A percentile compares a stretch with the other conserved stretches of the same genome.
These are phyloP conservation scores for Suhomyces taliae DNA, from an alignment of 1,139 yeast species.

Conservation along the genomic window DNA sequence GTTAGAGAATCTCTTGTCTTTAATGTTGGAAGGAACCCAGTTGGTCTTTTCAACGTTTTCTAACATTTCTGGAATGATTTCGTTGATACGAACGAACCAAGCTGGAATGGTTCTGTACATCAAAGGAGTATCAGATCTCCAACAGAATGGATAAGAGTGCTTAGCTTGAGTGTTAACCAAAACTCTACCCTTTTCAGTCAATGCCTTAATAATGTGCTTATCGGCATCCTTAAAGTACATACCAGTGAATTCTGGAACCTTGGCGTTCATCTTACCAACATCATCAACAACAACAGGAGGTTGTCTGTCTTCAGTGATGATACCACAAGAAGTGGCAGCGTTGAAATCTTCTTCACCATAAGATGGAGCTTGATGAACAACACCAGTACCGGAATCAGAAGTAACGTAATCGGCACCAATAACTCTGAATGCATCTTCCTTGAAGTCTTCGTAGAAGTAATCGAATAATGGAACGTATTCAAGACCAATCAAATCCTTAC, in stretches of 20 bases:
- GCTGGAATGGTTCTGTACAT: conserved; percentile 96
- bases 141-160: conserved; percentile 98
- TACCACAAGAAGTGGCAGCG: conserved; percentile 73
- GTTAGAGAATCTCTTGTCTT: conserved; percentile 92
- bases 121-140: conserved; percentile 99
- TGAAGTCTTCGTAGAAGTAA: conserved; percentile 73
- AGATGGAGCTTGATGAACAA: conserved; percentile 97
- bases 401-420: conserved; percentile 83
- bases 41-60: conserved; percentile 79
- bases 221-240: conserved; percentile 95
- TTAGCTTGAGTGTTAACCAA: conserved; percentile 78
- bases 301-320: conserved; percentile 62
- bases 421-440: conserved; percentile 79
- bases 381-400: conserved; percentile 96
- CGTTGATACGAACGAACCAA: conserved; percentile 93
- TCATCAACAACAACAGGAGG: conserved; percentile 97
- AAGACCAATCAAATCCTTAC: conserved; percentile 75
- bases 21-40: conserved; percentile 92
- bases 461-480: conserved; percentile 82
- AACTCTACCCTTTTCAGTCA: conserved; percentile 76
- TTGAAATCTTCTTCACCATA: conserved; percentile 98
- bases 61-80: conserved; percentile 86
- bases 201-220: conserved; percentile 77
- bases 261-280: conserved; percentile 75
- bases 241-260: conserved; percentile 76